Evolutionary conservation across 2,329 filamentous ascomycete genomes (phyloP).

Genomic region (Neofusicoccum kwambonambiense): DNA sequence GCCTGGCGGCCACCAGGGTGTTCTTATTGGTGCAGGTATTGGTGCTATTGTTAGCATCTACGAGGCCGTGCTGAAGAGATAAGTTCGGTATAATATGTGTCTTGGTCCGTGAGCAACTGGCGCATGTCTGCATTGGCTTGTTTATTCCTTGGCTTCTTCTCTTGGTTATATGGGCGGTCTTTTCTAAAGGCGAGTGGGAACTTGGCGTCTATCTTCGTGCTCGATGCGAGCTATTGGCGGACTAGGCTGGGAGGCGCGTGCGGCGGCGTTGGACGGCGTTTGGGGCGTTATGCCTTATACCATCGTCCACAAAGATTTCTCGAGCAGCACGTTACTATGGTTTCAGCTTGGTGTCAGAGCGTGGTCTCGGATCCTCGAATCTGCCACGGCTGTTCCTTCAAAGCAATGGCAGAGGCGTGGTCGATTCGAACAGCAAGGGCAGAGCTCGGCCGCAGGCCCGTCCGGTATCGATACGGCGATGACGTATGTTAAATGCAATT

Average conservation of each 20-base stretch:
- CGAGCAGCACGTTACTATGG: neutral
- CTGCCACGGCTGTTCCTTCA: too few relatives aligned
- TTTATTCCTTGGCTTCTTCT: constrained; percentile 2
- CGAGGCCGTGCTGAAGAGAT: constrained; percentile 70
- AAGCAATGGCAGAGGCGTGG: neutral
- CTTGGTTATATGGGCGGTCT: neutral
- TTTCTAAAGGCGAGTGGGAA: constrained; percentile 6
- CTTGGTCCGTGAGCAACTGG: neutral
- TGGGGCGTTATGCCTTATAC: constrained; percentile 23
- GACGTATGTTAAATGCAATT: constrained; percentile 2
- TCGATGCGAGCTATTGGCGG: constrained; percentile 11
- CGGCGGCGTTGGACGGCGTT: constrained; percentile 23
- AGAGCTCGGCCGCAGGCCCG: neutral
- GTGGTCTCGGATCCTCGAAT: neutral
- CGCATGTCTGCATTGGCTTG: neutral
- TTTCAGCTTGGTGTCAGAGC: neutral
- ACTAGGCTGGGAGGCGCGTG: neutral
- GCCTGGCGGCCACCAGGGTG: constrained; percentile 69
- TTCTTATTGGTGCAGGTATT: constrained; percentile 67
- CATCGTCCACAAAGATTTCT: constrained; percentile 11
- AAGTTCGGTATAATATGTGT: neutral
- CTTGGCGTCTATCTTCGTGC: neutral
- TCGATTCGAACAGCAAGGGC: neutral
- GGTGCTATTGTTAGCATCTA: constrained; percentile 70
- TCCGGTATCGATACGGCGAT: constrained; percentile 14